Evolutionary conservation across 169 alveolate genomes (phyloP).

Genomic region (Plasmodium coatneyi): DNA sequence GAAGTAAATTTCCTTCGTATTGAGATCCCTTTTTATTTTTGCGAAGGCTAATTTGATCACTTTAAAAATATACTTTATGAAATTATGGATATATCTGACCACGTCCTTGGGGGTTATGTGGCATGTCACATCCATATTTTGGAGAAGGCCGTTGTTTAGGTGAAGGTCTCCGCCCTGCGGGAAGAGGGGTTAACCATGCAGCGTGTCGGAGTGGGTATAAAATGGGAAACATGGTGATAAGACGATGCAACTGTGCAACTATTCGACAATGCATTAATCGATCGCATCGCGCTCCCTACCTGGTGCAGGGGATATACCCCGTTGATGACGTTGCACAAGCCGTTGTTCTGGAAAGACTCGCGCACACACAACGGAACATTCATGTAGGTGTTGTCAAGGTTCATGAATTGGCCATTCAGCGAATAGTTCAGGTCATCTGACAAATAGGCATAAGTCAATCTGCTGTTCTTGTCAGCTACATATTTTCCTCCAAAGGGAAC

Average conservation of each 20-base stretch:
- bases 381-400: slow-evolving; percentile 7
- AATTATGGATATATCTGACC: background rate
- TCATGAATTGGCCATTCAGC: slow-evolving; percentile 9
- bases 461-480: background rate
- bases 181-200: background rate
- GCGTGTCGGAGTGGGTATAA: background rate
- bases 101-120: background rate
- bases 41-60: slow-evolving; percentile 39
- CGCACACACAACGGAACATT: slow-evolving; percentile 37
- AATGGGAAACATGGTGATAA: background rate
- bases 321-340: background rate
- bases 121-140: slow-evolving; percentile 2
- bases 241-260: background rate
- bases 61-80: slow-evolving; percentile 39
- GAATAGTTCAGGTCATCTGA: slow-evolving; percentile 47
- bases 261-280: background rate
- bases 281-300: slow-evolving; percentile 11
- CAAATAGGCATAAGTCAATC: slow-evolving; percentile 14
- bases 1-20: slow-evolving; percentile 43
- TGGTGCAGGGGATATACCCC: slow-evolving; percentile 5
- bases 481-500: slow-evolving; percentile 13
- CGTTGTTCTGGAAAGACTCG: slow-evolving; percentile 1
- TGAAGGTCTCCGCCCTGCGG: background rate
- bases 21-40: slow-evolving; percentile 57
- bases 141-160: background rate